Evolutionary conservation across 1,284 basidiomycete genomes (phyloP), one percentile per base, ranked within the genome.

Genomic region (Gomphus bonarii): DNA sequence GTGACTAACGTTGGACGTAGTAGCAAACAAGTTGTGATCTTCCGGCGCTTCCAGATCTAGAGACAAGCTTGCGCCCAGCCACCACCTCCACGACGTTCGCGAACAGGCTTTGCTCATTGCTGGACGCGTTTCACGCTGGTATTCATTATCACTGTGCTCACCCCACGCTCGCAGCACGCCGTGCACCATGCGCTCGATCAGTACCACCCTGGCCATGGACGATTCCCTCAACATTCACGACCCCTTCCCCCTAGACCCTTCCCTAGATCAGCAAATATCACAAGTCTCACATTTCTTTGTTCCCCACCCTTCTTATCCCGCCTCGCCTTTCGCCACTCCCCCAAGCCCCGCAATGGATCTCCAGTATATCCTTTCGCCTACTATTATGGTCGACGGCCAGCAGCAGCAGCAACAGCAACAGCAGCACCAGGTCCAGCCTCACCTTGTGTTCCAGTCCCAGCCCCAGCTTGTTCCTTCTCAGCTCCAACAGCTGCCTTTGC

Each of bases 161-260:
- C 50, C 10, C 30, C 54, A 55, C 43, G 54, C 44, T 48, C 43
- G 47, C 33, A 35, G 54, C 55, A 57, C 50, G 49, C 48, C n/a
- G 25, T 43, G 20, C 16, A 51, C 55, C 55, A 57, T 57, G 55
- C 55, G 48, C 49, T 50, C 48, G 49, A 51, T 51, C 55, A 57
- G 35, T 14, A 49, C 46, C 44, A 33, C 43, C 54, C 55, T 51
- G 22, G 54, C 47, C n/a, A 38, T 49, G 46, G 43, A 55, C 28
- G 49, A 57, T 22, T 42, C 49, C 36, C 38, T 50, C 55, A 57
- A 51, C 38, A 30, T 22, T 38, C 48, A 28, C 44, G 47, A 57
- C 6, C 25, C 25, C 20, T 50, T 50, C 31, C 50, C 48, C 55
- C 54, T 55, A 49, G 47, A 55, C 54, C 54, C 54, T 49, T 22